Conservation (phyloP, 1,284 basidiomycete genomes). For the Rugosomyces carneus region DNA sequence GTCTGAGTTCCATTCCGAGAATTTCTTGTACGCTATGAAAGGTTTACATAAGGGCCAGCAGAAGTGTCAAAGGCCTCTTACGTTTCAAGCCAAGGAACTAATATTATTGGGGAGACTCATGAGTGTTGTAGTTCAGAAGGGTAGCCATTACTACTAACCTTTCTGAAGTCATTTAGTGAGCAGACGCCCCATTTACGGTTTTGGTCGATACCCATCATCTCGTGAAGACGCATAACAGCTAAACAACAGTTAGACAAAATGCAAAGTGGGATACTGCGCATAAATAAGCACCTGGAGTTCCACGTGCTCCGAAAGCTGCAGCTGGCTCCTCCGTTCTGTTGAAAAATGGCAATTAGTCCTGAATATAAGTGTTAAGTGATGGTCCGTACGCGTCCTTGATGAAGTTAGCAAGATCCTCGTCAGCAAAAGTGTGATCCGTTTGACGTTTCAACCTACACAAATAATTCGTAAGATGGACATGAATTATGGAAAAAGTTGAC, state of each 20-base stretch:
- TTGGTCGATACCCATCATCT: conserved; percentile 79
- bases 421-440: conserved; percentile 57
- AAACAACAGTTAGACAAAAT: background rate
- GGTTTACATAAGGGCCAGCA: background rate
- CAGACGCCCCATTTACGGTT: conserved; percentile 79
- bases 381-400: conserved; percentile 62
- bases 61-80: conserved; percentile 26
- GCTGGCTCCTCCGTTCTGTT: conserved; percentile 68
- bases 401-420: conserved; percentile 64
- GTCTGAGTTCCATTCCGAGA: conserved; percentile 82
- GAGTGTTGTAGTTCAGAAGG: background rate
- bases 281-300: conserved; percentile 48
- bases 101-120: conserved; percentile 1
- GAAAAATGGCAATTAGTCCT: background rate
- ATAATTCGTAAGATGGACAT: conserved; percentile 6
- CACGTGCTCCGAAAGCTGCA: conserved; percentile 72
- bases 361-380: background rate
- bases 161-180: conserved; percentile 81
- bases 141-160: conserved; percentile 29
- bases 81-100: conserved; percentile 72
- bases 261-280: background rate
- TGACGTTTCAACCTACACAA: conserved; percentile 52
- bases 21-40: conserved; percentile 47
- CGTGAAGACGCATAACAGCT: conserved; percentile 66
- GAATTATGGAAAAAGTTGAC: conserved; percentile 15